Base-by-base conservation (phyloP, 495 filamentous ascomycete species). In the Xylaria sp. region DNA sequence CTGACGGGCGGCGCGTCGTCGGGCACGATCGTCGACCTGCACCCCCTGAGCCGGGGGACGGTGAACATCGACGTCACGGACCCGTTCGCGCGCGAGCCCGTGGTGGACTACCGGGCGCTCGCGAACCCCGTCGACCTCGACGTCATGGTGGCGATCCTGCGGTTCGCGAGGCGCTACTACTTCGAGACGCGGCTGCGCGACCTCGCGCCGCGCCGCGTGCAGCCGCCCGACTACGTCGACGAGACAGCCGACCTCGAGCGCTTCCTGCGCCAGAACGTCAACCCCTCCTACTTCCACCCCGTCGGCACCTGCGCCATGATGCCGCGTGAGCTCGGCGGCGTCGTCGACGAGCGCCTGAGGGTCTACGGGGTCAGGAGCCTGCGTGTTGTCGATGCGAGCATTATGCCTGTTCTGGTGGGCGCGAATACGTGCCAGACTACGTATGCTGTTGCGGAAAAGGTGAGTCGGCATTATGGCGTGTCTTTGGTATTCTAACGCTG, bases 231-330 rank as follows among this genome's bases (percentile, higher is more conserved):
- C 48, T 57, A 70, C n/a, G 43, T 79, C 72, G 59, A 72, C 62
- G 69, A 82, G 67, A 44, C 80, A 8, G 76, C 73, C 59, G 72
- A 82, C 46, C 69, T 79, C 41, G 75, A 73, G 3, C 73, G 64
- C 4, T 82, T 77, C 48, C 55, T 84, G 17, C 63, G 48, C 9
- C 66, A 75, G 52, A 76, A 76, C 14, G 46, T 83, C 5, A 77
- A 66, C 19, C 82, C 82, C 29, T 82, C 77, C 33, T 79, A 83
- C 63, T 86, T 78, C 61, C 83, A 87, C 61, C 82, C 82, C 11
- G 79, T 78, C 1, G 85, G 86, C 40, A 89, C 88, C 1, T 82
- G 83, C 52, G 83, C 85, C 1, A 88, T 88, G 88, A 76, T 90
- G 78, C 88, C 89, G 21, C 76, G 79, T 48, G 82, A 85, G 68